phyloP scores from a whole-genome alignment of 2,329 filamentous ascomycete species.

The Claviceps quebecensis region DNA sequence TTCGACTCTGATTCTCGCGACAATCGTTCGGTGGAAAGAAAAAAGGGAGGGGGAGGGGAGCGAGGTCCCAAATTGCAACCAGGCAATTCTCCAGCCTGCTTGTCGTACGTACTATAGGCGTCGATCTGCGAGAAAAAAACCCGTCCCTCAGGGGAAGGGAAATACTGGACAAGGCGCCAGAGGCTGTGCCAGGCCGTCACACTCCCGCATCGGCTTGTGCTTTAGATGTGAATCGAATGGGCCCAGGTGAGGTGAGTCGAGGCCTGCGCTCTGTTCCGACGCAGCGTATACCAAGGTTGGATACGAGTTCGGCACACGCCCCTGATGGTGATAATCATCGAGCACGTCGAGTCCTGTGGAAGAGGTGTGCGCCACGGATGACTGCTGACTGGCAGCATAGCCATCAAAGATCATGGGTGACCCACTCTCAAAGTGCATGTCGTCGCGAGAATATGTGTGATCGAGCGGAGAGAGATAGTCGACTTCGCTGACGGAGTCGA shows the following conservation, averaged over 20 bases:
- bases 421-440: slow-evolving; percentile 41
- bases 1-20: slow-evolving; percentile 31
- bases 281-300: slow-evolving; percentile 47
- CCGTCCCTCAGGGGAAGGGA: slow-evolving; percentile 24
- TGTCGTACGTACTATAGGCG: slow-evolving; percentile 34
- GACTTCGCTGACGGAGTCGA: slow-evolving; percentile 47
- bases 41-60: slow-evolving; percentile 13
- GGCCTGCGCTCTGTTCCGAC: slow-evolving; percentile 46
- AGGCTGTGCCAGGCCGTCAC: slow-evolving; percentile 36
- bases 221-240: slow-evolving; percentile 41
- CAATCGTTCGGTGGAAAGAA: slow-evolving; percentile 2
- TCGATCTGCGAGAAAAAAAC: slow-evolving; percentile 41
- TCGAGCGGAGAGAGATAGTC: slow-evolving; percentile 49
- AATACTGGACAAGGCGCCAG: slow-evolving; percentile 20
- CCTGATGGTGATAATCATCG: slow-evolving; percentile 29
- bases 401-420: slow-evolving; percentile 43
- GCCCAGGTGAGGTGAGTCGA: slow-evolving; percentile 45
- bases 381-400: slow-evolving; percentile 35
- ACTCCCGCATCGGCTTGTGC: slow-evolving; percentile 39
- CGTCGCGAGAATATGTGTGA: slow-evolving; percentile 43
- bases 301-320: slow-evolving; percentile 42
- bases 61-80: slow-evolving; percentile 28
- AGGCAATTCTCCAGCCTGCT: slow-evolving; percentile 31
- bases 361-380: slow-evolving; percentile 41
- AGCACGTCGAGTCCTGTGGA: slow-evolving; percentile 32